Evolutionary conservation across 2,329 filamentous ascomycete genomes (phyloP).

Genomic region (Calonectria fujianensis): DNA sequence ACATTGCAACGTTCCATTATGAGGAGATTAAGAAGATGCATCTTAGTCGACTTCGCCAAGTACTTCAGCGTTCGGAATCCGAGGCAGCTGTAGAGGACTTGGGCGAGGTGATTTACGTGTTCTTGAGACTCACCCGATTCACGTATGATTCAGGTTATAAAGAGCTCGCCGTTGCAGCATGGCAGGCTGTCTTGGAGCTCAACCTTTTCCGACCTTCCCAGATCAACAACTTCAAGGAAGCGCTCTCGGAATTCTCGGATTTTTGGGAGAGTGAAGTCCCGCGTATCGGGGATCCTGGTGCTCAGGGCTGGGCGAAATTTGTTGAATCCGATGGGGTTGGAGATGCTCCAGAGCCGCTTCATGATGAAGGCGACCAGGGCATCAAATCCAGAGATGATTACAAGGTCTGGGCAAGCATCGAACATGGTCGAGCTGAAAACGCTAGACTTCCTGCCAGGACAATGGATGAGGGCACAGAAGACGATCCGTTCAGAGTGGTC

Average conservation of each 20-base stretch:
- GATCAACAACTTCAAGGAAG: constrained; percentile 51
- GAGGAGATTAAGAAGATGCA: constrained; percentile 78
- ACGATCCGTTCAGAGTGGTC: constrained; percentile 89
- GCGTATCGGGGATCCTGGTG: constrained; percentile 83
- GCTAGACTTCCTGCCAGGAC: constrained; percentile 81
- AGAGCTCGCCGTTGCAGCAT: constrained; percentile 85
- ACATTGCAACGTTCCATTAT: constrained; percentile 79
- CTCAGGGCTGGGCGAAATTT: constrained; percentile 82
- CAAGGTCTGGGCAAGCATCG: constrained; percentile 72
- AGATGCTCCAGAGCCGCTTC: constrained; percentile 64
- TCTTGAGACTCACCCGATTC: constrained; percentile 84
- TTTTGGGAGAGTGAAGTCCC: constrained; percentile 93
- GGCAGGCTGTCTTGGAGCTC: constrained; percentile 88
- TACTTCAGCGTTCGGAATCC: constrained; percentile 38
- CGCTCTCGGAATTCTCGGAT: constrained; percentile 72
- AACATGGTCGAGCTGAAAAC: constrained; percentile 68
- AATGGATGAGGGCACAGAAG: constrained; percentile 83
- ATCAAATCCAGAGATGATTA: constrained; percentile 66
- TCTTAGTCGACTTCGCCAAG: constrained; percentile 67
- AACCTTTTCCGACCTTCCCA: constrained; percentile 76
- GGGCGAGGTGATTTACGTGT: constrained; percentile 75
- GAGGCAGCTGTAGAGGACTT: constrained; percentile 35
- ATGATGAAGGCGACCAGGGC: constrained; percentile 34
- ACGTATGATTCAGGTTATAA: constrained; percentile 85
- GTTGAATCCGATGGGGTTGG: constrained; percentile 59